phyloP scores from a whole-genome alignment of 225 moss, liverwort and hornwort species.

The Pseudisothecium myosuroides region DNA sequence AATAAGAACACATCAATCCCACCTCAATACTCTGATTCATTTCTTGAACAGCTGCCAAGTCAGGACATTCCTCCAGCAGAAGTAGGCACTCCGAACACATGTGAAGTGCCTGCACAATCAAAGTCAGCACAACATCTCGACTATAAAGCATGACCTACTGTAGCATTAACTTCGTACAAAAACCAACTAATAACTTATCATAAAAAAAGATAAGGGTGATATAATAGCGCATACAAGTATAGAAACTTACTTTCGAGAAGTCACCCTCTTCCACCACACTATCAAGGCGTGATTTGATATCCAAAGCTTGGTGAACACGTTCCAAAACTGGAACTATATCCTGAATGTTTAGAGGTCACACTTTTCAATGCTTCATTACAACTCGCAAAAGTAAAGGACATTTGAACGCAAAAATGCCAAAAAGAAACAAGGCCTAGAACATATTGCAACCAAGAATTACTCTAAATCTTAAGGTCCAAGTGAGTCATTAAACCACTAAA shows the following conservation, averaged over 20 bases:
- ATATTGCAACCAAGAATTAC: background rate
- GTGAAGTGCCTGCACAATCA: slow-evolving; percentile 58
- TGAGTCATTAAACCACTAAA: background rate
- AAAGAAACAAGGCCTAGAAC: background rate
- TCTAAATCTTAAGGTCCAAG: background rate
- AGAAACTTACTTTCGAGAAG: slow-evolving; percentile 59
- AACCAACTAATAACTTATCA: background rate
- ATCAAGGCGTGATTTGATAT: slow-evolving; percentile 75
- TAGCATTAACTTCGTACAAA: background rate
- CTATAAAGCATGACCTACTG: background rate
- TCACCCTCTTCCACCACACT: slow-evolving; percentile 53
- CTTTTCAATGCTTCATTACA: background rate
- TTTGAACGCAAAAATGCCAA: background rate
- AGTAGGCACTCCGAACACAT: slow-evolving; percentile 68
- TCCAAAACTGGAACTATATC: slow-evolving; percentile 88
- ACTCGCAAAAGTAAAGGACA: background rate
- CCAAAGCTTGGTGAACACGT: slow-evolving; percentile 70
- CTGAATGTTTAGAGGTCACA: slow-evolving; percentile 18
- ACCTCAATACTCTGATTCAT: slow-evolving; percentile 88
- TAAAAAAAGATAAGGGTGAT: background rate
- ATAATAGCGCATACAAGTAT: background rate
- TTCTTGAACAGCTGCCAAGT: slow-evolving; percentile 54
- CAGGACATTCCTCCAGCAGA: slow-evolving; percentile 65
- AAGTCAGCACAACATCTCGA: background rate
- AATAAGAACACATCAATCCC: background rate